Evolutionary conservation across 2,329 filamentous ascomycete genomes (phyloP).

Genomic region (Talaromyces islandicus): DNA sequence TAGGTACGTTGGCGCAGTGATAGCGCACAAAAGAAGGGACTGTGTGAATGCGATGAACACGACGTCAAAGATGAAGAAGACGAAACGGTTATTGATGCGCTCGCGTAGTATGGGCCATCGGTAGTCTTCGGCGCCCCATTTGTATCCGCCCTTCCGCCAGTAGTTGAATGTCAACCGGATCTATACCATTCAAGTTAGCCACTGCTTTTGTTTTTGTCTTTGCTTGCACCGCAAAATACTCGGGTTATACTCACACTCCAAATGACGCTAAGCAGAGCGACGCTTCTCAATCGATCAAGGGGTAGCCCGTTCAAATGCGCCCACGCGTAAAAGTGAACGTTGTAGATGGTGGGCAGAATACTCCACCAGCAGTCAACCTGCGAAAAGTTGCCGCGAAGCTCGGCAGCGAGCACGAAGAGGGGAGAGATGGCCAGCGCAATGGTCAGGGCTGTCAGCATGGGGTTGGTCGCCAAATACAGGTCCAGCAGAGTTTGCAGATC

Average conservation of each 20-base stretch:
- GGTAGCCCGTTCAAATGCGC: slow-evolving; percentile 67
- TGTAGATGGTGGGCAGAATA: slow-evolving; percentile 78
- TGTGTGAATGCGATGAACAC: slow-evolving; percentile 84
- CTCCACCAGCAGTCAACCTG: slow-evolving; percentile 94
- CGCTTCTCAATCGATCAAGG: slow-evolving; percentile 64
- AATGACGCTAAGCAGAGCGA: slow-evolving; percentile 62
- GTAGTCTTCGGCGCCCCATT: slow-evolving; percentile 87
- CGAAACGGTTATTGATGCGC: slow-evolving; percentile 61
- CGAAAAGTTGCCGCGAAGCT: slow-evolving; percentile 91
- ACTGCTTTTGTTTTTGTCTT: background rate
- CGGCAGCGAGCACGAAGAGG: slow-evolving; percentile 68
- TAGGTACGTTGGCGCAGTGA: slow-evolving; percentile 77
- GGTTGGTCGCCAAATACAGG: slow-evolving; percentile 81
- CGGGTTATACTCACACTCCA: slow-evolving; percentile 64
- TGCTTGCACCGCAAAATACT: background rate
- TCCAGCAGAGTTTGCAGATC: slow-evolving; percentile 58
- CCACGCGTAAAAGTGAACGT: slow-evolving; percentile 79
- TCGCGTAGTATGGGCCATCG: slow-evolving; percentile 75
- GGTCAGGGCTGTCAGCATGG: slow-evolving; percentile 68
- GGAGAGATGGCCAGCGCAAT: slow-evolving; percentile 65
- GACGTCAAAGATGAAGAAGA: slow-evolving; percentile 81
- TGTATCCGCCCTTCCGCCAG: slow-evolving; percentile 90
- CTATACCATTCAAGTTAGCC: slow-evolving; percentile 37
- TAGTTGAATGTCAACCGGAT: slow-evolving; percentile 89
- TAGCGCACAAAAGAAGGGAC: slow-evolving; percentile 70